Percentiles rank a stretch among this genome's conserved stretches.
These are phyloP conservation scores for Globisporangium orthogonon DNA, from an alignment of 352 stramenopile genomes.

Conservation along the genomic window DNA sequence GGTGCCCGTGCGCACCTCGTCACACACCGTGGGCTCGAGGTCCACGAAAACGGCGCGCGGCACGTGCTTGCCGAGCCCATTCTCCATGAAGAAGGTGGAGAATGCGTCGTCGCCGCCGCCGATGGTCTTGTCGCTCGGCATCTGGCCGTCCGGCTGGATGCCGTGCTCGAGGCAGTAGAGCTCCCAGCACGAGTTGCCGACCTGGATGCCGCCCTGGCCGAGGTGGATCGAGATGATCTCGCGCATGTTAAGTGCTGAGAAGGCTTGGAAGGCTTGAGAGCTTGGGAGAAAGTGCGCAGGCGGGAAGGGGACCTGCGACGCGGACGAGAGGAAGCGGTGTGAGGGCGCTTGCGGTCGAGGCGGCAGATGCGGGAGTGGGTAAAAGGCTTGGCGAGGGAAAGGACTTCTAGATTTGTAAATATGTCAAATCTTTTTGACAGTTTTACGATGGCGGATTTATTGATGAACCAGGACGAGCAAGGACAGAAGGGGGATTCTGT, in stretches of 20 bases:
- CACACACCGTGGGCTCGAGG: slow-evolving; percentile 96
- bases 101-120: slow-evolving; percentile 94
- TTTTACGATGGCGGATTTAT: too few relatives aligned
- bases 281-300: slow-evolving; percentile 1
- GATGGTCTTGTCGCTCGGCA: slow-evolving; percentile 91
- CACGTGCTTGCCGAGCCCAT: slow-evolving; percentile 94
- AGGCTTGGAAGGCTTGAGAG: neutral
- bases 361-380: too few relatives aligned
- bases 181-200: slow-evolving; percentile 82
- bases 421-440: too few relatives aligned
- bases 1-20: slow-evolving; percentile 94
- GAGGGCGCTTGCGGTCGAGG: slow-evolving; percentile 10
- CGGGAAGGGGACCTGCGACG: neutral
- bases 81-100: slow-evolving; percentile 96
- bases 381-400: too few relatives aligned
- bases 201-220: slow-evolving; percentile 88
- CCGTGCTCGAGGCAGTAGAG: slow-evolving; percentile 80
- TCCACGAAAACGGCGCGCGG: slow-evolving; percentile 97
- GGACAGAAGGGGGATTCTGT: too few relatives aligned
- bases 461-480: too few relatives aligned
- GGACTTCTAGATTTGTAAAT: too few relatives aligned
- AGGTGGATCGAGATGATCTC: slow-evolving; percentile 84
- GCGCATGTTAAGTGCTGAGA: slow-evolving; percentile 30
- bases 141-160: slow-evolving; percentile 91
- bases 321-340: slow-evolving; percentile 10